Evolutionary conservation across 768 basidiomycete species (phyloP), one percentile per base, ranked within the genome.

Genomic region (Russula compacta): DNA sequence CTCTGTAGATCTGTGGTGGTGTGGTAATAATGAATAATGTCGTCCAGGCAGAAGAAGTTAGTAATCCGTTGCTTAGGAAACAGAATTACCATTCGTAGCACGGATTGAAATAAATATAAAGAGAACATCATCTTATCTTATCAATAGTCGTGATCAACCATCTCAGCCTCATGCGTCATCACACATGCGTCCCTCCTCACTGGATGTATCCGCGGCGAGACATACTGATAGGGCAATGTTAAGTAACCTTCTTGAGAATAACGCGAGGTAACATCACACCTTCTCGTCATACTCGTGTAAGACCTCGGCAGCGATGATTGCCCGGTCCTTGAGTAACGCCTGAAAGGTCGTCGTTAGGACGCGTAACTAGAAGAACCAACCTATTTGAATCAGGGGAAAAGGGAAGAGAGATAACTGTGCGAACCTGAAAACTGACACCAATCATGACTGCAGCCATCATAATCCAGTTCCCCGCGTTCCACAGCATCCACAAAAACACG

Each of bases 91-190:
- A 55, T 54, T 42, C 29, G 47, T 8, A 33, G 32, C 29, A 40
- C 40, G 32, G 49, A 50, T 42, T 51, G 15, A 11, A 21, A 36
- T 19, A 33, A 35, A 33, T 29, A 55, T 29, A n/a, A n/a, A n/a
- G n/a, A 44, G 19, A 24, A 21, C 6, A 49, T 42, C 14, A 53
- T 62, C 21, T 58, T 58, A 43, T 43, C 49, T 32, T n/a, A 58
- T 53, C 53, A 53, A 14, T 46, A 46, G 80, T 79, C 83, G 35
- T 81, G 66, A 64, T 81, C 78, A 9, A 89, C 80, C 64, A 89
- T 79, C 76, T 93, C 91, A 1, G 87, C 81, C 68, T 93, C 79
- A 71, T 91, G 84, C 2, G 91, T 93, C 89, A 90, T 91, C 32
- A 90, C 86, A 4, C 86, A 84, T 1, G 83, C 89, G 65, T 93